A percentile compares a stretch with the other conserved stretches of the same genome.
phyloP scores from a whole-genome alignment of 2,329 filamentous ascomycete genomes.

The Alternaria infectoria region DNA sequence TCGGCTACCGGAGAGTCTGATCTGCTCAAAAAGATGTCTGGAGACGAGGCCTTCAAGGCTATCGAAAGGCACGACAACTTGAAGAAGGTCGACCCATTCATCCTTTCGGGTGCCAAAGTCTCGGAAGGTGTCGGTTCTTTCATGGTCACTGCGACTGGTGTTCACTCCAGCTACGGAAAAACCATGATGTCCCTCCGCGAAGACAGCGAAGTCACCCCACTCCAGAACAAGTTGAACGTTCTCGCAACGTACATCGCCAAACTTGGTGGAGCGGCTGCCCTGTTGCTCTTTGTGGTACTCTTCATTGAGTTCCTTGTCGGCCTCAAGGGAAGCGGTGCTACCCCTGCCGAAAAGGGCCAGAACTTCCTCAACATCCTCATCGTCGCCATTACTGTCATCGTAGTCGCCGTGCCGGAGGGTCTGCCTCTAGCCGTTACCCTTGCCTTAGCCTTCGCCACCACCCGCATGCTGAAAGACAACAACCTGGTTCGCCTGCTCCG shows the following conservation, averaged over 20 bases:
- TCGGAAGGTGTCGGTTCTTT: conserved; percentile 78
- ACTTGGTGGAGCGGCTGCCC: conserved; percentile 75
- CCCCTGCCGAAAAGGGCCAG: conserved; percentile 77
- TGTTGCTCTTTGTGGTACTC: conserved; percentile 82
- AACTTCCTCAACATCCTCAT: conserved; percentile 69
- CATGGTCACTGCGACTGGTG: conserved; percentile 75
- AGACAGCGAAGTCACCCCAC: conserved; percentile 76
- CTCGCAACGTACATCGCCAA: conserved; percentile 83
- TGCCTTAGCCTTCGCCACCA: conserved; percentile 71
- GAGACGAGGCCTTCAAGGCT: conserved; percentile 69
- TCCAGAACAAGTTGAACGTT: conserved; percentile 78
- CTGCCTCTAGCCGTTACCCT: conserved; percentile 71
- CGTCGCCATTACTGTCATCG: conserved; percentile 69
- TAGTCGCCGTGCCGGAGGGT: conserved; percentile 73
- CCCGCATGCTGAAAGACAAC: conserved; percentile 71
- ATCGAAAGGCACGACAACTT: conserved; percentile 67
- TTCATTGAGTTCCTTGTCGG: conserved; percentile 83
- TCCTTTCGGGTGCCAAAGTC: conserved; percentile 84
- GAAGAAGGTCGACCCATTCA: conserved; percentile 78
- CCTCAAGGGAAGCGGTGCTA: conserved; percentile 61
- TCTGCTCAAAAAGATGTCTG: conserved; percentile 70
- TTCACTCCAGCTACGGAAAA: conserved; percentile 77
- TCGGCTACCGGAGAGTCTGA: conserved; percentile 78
- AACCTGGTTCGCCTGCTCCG: conserved; percentile 72
- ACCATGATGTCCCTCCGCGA: conserved; percentile 80